These are phyloP conservation scores for Hordeum marinum DNA, from an alignment of 176 grass and related monocot species.

Conservation along the genomic window DNA sequence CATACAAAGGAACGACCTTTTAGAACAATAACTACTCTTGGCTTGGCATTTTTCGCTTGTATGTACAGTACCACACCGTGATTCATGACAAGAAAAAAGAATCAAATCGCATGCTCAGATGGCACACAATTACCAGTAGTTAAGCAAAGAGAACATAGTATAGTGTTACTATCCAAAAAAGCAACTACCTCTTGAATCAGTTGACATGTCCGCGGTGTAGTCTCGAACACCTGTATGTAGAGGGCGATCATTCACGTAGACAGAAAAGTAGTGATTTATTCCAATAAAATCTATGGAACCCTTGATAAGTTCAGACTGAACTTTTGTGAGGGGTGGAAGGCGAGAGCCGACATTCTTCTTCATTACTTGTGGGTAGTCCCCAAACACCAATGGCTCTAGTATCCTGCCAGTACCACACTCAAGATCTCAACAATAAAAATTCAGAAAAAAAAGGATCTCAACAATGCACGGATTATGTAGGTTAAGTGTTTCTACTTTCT, in stretches of 20 bases:
- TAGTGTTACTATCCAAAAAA: not conserved
- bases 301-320: constrained; percentile 36
- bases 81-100: not conserved
- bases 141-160: too few species aligned
- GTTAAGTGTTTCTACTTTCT: not conserved
- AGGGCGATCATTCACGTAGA: constrained; percentile 26
- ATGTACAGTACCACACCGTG: not conserved
- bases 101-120: not conserved
- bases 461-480: not conserved
- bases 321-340: constrained; percentile 33
- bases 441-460: too few species aligned
- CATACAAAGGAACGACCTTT: not conserved
- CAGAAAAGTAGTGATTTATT: constrained; percentile 52
- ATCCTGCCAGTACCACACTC: constrained; percentile 23
- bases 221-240: not conserved
- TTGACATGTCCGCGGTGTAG: not conserved
- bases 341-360: constrained; percentile 29
- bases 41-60: not conserved
- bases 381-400: constrained; percentile 31
- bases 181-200: not conserved
- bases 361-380: constrained; percentile 50
- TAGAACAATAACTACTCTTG: not conserved
- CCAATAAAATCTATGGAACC: constrained; percentile 47
- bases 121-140: too few species aligned
- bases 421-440: not conserved